Conservation (phyloP, 805 yeast species). For the Cyberlindnera samutprakarnensis region DNA sequence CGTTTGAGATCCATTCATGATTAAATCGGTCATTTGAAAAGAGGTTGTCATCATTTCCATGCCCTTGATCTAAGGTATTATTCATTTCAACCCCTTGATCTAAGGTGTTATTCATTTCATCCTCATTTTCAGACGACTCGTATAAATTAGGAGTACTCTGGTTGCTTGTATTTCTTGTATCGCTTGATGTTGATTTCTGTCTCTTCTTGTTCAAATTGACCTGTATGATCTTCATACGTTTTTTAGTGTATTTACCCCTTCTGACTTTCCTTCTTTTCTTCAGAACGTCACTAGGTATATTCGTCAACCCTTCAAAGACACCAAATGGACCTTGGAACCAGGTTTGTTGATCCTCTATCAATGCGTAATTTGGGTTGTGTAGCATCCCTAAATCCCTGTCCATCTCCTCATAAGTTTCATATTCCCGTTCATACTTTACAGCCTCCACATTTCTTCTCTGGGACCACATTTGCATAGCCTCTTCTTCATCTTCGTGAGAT, state of each 20-base stretch:
- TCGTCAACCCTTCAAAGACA: constrained; percentile 48
- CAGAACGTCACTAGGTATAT: constrained; percentile 15
- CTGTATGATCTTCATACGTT: no score
- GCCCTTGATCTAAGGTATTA: no score
- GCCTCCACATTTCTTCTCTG: constrained; percentile 69
- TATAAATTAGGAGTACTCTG: background rate
- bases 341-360: constrained; percentile 37
- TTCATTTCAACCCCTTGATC: no score
- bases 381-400: constrained; percentile 57
- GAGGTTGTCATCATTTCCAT: constrained; percentile 10
- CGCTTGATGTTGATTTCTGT: constrained; percentile 8
- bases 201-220: no score
- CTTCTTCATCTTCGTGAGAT: constrained; percentile 15
- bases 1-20: constrained; percentile 60
- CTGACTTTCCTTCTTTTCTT: constrained; percentile 20
- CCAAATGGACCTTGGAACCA: constrained; percentile 74
- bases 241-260: constrained; percentile 18
- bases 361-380: constrained; percentile 39
- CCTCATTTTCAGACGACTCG: no score
- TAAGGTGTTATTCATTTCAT: no score
- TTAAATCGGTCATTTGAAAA: constrained; percentile 13
- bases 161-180: background rate
- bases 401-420: constrained; percentile 75
- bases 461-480: constrained; percentile 40
- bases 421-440: constrained; percentile 62